Evolutionary conservation across 768 basidiomycete species (phyloP).

Genomic region (Trametes coccinea): DNA sequence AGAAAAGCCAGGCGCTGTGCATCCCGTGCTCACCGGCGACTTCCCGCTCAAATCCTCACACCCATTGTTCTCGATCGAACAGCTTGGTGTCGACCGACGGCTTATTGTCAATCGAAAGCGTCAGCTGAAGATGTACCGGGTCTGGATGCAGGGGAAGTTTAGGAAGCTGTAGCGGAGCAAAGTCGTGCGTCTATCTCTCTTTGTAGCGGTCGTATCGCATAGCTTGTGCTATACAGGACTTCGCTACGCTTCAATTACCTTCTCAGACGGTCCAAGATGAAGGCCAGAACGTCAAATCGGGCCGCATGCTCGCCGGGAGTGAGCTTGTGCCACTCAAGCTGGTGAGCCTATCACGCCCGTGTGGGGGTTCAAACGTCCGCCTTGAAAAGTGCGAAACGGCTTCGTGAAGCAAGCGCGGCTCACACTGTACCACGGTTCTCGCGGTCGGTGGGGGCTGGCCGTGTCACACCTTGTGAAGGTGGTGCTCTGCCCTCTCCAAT

Average conservation of each 20-base stretch:
- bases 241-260: background rate
- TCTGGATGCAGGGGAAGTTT: conserved; percentile 92
- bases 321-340: background rate
- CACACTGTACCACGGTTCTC: too few relatives aligned
- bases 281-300: too few relatives aligned
- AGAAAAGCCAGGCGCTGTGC: conserved; percentile 9
- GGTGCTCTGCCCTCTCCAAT: too few relatives aligned
- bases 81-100: conserved; percentile 87
- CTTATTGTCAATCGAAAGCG: conserved; percentile 92
- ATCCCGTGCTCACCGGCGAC: background rate
- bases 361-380: too few relatives aligned
- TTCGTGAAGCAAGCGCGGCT: too few relatives aligned
- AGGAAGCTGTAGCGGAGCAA: conserved; percentile 41
- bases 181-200: background rate
- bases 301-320: background rate
- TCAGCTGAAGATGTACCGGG: conserved; percentile 95
- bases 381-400: too few relatives aligned
- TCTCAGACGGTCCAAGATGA: background rate
- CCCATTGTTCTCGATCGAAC: conserved; percentile 75
- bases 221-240: background rate
- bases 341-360: background rate
- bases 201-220: background rate
- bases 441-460: too few relatives aligned
- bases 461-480: too few relatives aligned
- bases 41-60: conserved; percentile 34